A percentile compares a stretch with the other conserved stretches of the same genome.
Evolutionary conservation across 495 filamentous ascomycete species (phyloP).

Genomic region (Endocarpon pusillum): DNA sequence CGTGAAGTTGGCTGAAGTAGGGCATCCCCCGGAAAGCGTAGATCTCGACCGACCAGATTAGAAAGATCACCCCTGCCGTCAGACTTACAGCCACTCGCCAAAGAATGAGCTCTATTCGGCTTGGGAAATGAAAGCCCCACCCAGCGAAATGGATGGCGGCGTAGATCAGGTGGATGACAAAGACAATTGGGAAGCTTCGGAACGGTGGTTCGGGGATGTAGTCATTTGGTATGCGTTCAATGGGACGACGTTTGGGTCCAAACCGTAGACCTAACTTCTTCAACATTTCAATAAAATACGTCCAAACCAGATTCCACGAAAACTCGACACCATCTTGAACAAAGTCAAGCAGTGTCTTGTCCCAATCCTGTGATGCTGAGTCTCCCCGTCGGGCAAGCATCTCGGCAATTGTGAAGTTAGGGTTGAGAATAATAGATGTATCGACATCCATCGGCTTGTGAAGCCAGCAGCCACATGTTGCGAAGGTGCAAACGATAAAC

Average conservation of each 20-base stretch:
- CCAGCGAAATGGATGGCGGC: conserved; percentile 1
- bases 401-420: conserved; percentile 1
- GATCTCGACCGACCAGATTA: neutral
- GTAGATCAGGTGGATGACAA: neutral
- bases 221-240: neutral
- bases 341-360: conserved; percentile 13
- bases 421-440: conserved; percentile 9
- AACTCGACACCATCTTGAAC: neutral
- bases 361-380: conserved; percentile 2
- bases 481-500: conserved; percentile 20
- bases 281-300: neutral
- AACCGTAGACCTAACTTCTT: neutral
- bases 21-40: neutral
- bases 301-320: neutral
- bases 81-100: conserved; percentile 1
- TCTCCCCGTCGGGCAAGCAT: conserved; percentile 1
- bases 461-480: conserved; percentile 26
- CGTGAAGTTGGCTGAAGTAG: neutral
- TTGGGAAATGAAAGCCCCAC: conserved; percentile 3
- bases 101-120: conserved; percentile 1
- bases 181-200: neutral
- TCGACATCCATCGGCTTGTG: conserved; percentile 23
- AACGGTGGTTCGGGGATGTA: neutral
- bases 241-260: neutral
- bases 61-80: neutral